Evolutionary conservation across 306 rosid species (phyloP).

Genomic region (Adenanthera pavonina): DNA sequence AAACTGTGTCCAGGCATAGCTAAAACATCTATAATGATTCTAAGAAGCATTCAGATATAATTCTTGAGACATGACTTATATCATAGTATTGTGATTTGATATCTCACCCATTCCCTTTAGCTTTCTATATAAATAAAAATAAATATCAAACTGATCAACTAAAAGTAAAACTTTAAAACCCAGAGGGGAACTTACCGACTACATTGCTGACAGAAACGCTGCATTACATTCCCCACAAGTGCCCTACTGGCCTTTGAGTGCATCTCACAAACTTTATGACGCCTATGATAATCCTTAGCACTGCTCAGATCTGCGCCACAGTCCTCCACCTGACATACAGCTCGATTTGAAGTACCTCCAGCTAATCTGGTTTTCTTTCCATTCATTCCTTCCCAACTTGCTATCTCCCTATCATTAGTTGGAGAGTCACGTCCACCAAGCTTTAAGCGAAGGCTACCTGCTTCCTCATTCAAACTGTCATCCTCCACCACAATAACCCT

Average conservation of each 20-base stretch:
- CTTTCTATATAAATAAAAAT: not conserved
- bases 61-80: not conserved
- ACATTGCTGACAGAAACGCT: slow-evolving; percentile 96
- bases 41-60: not conserved
- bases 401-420: slow-evolving; percentile 58
- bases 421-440: slow-evolving; percentile 66
- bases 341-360: slow-evolving; percentile 63
- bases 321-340: slow-evolving; percentile 91
- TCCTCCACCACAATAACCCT: slow-evolving; percentile 65
- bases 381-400: slow-evolving; percentile 54
- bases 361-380: slow-evolving; percentile 78
- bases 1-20: slow-evolving; percentile 5
- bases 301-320: slow-evolving; percentile 81
- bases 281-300: slow-evolving; percentile 84
- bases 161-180: not conserved
- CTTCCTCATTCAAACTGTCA: slow-evolving; percentile 57
- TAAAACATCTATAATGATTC: not conserved
- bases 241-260: slow-evolving; percentile 91
- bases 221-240: slow-evolving; percentile 77
- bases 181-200: slow-evolving; percentile 67
- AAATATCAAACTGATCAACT: slow-evolving; percentile 28
- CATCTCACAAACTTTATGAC: slow-evolving; percentile 91
- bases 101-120: slow-evolving; percentile 17
- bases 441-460: slow-evolving; percentile 61
- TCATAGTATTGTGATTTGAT: not conserved